Conservation (phyloP, 1,284 basidiomycete genomes). For the Cerrena zonata region DNA sequence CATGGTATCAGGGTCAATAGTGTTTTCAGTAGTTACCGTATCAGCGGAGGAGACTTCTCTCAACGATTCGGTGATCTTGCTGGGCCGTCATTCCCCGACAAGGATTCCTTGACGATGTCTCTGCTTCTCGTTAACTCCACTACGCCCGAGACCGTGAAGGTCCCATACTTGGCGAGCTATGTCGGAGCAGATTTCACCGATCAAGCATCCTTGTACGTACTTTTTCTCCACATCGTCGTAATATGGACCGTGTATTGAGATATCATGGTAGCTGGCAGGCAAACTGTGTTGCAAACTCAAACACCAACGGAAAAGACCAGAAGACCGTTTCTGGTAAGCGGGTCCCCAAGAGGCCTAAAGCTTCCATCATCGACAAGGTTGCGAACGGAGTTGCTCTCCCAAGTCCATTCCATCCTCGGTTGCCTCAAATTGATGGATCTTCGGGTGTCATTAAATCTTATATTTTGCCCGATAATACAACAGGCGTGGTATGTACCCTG, state of each 20-base stretch:
- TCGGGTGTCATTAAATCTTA: constrained; percentile 55
- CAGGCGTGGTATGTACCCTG: constrained; percentile 58
- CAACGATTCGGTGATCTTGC: constrained; percentile 58
- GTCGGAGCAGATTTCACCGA: constrained; percentile 48
- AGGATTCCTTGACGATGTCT: constrained; percentile 36
- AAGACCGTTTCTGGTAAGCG: constrained; percentile 10
- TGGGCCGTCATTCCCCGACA: constrained; percentile 44
- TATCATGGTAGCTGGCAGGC: constrained; percentile 44
- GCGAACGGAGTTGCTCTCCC: constrained; percentile 43
- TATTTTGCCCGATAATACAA: constrained; percentile 51
- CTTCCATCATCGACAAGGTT: constrained; percentile 40
- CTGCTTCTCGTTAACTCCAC: constrained; percentile 43
- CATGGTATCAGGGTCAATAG: constrained; percentile 61
- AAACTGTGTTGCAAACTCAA: constrained; percentile 51
- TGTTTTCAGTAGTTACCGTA: constrained; percentile 55
- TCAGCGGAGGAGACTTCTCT: constrained; percentile 40
- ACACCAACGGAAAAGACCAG: constrained; percentile 55
- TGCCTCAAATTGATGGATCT: constrained; percentile 42
- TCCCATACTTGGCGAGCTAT: constrained; percentile 52
- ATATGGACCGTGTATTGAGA: constrained; percentile 5
- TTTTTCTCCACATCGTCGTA: neutral
- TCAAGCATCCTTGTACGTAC: constrained; percentile 44
- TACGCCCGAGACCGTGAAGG: constrained; percentile 41
- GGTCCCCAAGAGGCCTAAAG: constrained; percentile 30
- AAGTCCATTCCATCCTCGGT: constrained; percentile 41